Percentiles rank a stretch among this genome's conserved stretches.
Evolutionary conservation across 2,329 filamentous ascomycete genomes (phyloP).

Genomic region (Xylaria polymorpha): DNA sequence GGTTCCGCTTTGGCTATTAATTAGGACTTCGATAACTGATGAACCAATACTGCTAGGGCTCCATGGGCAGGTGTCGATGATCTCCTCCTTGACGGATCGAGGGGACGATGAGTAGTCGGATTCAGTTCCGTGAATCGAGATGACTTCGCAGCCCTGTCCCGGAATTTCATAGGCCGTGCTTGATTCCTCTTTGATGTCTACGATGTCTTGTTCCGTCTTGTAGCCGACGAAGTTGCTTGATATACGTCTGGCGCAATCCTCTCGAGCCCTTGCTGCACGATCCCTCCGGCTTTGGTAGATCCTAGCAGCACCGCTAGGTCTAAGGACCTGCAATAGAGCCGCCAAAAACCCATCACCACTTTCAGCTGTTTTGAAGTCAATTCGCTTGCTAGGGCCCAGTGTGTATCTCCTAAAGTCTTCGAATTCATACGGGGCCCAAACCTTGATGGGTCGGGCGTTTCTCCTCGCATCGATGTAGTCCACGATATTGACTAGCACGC

Average conservation of each 20-base stretch:
- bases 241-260: constrained; percentile 10
- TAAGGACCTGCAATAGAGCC: constrained; percentile 38
- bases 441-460: constrained; percentile 34
- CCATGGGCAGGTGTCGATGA: constrained; percentile 4
- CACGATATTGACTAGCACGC: constrained; percentile 46
- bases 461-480: constrained; percentile 46
- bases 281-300: neutral
- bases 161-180: neutral
- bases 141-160: constrained; percentile 16
- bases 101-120: constrained; percentile 26
- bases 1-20: constrained; percentile 1
- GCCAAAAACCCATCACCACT: constrained; percentile 39
- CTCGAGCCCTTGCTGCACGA: constrained; percentile 14
- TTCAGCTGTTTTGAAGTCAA: constrained; percentile 34
- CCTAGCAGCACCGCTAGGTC: neutral
- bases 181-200: constrained; percentile 22
- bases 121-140: constrained; percentile 31
- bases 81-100: constrained; percentile 17
- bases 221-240: neutral
- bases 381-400: constrained; percentile 32
- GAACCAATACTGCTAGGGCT: constrained; percentile 20
- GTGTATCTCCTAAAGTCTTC: constrained; percentile 40
- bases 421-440: constrained; percentile 42
- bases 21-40: constrained; percentile 13
- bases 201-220: neutral